Percentiles rank a stretch among this genome's conserved stretches.
phyloP scores from a whole-genome alignment of 169 alveolate genomes.

The Eimeria praecox region DNA sequence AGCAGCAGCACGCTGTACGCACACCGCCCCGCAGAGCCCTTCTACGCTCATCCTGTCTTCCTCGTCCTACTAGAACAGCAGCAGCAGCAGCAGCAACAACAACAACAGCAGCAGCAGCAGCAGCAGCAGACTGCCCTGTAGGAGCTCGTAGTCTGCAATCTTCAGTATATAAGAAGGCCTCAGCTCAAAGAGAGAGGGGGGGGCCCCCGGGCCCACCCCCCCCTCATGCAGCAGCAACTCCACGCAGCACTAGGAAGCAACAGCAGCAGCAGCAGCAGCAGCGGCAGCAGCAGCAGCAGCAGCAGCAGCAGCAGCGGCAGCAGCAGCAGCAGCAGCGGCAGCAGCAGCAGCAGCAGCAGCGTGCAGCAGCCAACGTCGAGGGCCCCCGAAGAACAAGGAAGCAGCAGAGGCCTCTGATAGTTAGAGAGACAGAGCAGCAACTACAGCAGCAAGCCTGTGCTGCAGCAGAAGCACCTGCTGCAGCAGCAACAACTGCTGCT shows the following conservation, averaged over 20 bases:
- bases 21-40: background rate
- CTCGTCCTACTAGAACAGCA: background rate
- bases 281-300: background rate
- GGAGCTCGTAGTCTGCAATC: background rate
- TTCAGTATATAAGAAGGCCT: background rate
- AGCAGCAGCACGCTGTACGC: background rate
- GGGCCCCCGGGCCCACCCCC: too few relatives aligned
- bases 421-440: background rate
- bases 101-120: background rate
- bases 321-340: background rate
- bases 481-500: background rate
- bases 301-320: background rate
- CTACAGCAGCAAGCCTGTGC: background rate
- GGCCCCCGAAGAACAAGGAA: background rate
- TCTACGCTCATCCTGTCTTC: background rate
- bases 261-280: background rate
- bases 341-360: too few relatives aligned
- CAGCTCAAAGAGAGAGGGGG: background rate
- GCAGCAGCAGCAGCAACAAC: background rate
- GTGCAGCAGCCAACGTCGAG: background rate
- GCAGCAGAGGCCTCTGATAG: background rate
- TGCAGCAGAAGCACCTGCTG: background rate
- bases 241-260: background rate
- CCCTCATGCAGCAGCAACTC: background rate
- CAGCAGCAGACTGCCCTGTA: background rate